Conservation (phyloP, 2,329 filamentous ascomycete genomes). For the Domatiomyces globalis region DNA sequence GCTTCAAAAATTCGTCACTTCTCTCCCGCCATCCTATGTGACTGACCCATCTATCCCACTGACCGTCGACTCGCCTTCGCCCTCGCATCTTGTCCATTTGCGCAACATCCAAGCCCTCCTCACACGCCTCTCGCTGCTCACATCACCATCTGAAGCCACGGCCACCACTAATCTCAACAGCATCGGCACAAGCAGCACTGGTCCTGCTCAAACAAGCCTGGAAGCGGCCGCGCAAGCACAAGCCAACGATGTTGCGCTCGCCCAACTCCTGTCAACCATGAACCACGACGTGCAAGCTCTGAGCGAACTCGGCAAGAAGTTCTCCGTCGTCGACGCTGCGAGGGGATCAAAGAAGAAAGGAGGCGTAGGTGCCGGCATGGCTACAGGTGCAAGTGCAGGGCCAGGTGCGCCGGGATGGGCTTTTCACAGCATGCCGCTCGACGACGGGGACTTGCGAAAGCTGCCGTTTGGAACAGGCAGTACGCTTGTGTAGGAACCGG, state of each 20-base stretch:
- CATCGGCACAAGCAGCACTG: not conserved
- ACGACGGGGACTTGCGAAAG: not conserved
- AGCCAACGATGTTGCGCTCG: conserved; percentile 68
- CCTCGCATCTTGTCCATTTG: conserved; percentile 53
- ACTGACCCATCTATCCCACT: conserved; percentile 28
- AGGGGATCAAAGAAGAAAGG: not conserved
- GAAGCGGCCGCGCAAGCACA: conserved; percentile 59
- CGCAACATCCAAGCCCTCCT: conserved; percentile 80
- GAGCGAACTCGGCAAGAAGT: conserved; percentile 63
- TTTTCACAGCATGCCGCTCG: not conserved
- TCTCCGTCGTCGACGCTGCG: conserved; percentile 41
- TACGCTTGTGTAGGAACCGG: not conserved
- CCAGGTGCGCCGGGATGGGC: not conserved
- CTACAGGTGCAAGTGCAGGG: not conserved
- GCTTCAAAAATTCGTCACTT: conserved; percentile 61
- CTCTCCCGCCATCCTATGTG: conserved; percentile 52
- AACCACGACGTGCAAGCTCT: conserved; percentile 58
- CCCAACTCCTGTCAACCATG: conserved; percentile 60
- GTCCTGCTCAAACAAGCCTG: conserved; percentile 30
- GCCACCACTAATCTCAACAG: not conserved
- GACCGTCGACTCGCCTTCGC: conserved; percentile 20
- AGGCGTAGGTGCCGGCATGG: not conserved
- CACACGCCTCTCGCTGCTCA: conserved; percentile 66
- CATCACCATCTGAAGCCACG: conserved; percentile 44
- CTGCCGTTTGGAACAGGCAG: not conserved